These are phyloP conservation scores for Talaromyces borbonicus DNA, from an alignment of 495 filamentous ascomycete genomes.

Conservation along the genomic window DNA sequence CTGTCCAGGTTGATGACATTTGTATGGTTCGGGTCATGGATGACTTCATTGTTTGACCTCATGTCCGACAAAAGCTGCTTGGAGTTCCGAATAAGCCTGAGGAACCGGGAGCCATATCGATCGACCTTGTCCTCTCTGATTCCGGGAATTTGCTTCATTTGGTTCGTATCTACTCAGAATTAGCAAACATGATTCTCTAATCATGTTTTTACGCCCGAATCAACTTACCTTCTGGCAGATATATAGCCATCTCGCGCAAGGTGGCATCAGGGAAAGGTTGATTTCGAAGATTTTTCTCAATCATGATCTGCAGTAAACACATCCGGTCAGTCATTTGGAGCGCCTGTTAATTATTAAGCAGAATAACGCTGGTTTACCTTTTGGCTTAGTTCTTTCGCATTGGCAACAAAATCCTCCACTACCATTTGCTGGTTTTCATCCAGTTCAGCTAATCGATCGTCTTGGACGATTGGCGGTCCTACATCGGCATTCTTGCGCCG, in stretches of 20 bases:
- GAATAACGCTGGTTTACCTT: slow-evolving; percentile 27
- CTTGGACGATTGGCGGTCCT: slow-evolving; percentile 63
- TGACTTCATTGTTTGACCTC: slow-evolving; percentile 36
- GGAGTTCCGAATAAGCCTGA: slow-evolving; percentile 51
- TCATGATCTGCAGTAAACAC: slow-evolving; percentile 41
- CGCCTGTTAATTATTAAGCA: too few relatives aligned
- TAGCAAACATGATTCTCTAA: neutral
- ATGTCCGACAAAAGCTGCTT: slow-evolving; percentile 50
- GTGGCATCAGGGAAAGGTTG: slow-evolving; percentile 69
- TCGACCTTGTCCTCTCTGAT: slow-evolving; percentile 63
- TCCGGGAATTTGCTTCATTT: slow-evolving; percentile 57
- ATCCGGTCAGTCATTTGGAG: neutral
- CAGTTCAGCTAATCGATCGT: slow-evolving; percentile 52
- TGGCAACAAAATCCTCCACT: slow-evolving; percentile 52
- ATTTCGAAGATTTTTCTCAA: slow-evolving; percentile 47
- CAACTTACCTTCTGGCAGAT: slow-evolving; percentile 55
- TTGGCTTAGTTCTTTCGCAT: slow-evolving; percentile 56
- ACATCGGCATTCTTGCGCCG: slow-evolving; percentile 30
- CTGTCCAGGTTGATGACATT: slow-evolving; percentile 60
- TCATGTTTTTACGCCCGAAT: neutral
- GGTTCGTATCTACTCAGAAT: slow-evolving; percentile 22
- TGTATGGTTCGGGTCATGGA: slow-evolving; percentile 47
- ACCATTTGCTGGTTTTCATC: slow-evolving; percentile 52
- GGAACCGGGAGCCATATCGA: slow-evolving; percentile 56
- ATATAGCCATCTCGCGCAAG: slow-evolving; percentile 75